Base-by-base conservation (phyloP, 1,139 yeast species). In the Magnusiomyces suaveolens region DNA sequence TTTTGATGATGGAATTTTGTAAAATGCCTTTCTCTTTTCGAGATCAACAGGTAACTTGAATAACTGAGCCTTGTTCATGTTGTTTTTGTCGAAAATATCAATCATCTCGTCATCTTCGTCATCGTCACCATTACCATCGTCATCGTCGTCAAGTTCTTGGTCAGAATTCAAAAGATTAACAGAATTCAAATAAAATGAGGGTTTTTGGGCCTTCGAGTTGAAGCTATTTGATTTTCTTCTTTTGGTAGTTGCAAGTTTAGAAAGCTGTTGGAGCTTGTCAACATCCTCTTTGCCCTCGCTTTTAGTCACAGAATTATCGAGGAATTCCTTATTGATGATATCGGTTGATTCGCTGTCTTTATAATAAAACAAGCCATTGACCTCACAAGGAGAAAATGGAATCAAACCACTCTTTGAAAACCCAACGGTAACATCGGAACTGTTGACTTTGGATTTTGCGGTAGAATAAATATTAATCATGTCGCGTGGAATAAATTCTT, bases 331-430 rank as follows among this genome's bases (percentile, higher is more conserved):
- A n/a, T n/a, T n/a, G n/a, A n/a, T n/a, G n/a, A n/a, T n/a, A n/a
- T n/a, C n/a, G n/a, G n/a, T n/a, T n/a, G n/a, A n/a, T n/a, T n/a
- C n/a, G n/a, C n/a, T n/a, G n/a, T n/a, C n/a, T n/a, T 36, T 36
- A 18, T 36, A 16, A 16, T 36, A n/a, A n/a, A 46, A 18, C 24
- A 26, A 12, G 6, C 3, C 12, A 20, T 46, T 46, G 20, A 46
- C 38, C 23, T 46, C 48, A 46, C 48, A 46, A 6, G 48, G 48
- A 8, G 48, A 26, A 20, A 46, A 46, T n/a, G 48, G 48, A 26
- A 46, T 32, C 6, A 46, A 38, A 10, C 48, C 48, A 12, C 38
- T 26, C n/a, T 32, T 21, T 10, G 38, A 32, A 18, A 46, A 46
- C 48, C 48, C 48, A 16, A 18, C 48, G 14, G 12, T 26, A 21